Evolutionary conservation across 106 monocot species (phyloP).

Genomic region (Dendrobium huoshanense): DNA sequence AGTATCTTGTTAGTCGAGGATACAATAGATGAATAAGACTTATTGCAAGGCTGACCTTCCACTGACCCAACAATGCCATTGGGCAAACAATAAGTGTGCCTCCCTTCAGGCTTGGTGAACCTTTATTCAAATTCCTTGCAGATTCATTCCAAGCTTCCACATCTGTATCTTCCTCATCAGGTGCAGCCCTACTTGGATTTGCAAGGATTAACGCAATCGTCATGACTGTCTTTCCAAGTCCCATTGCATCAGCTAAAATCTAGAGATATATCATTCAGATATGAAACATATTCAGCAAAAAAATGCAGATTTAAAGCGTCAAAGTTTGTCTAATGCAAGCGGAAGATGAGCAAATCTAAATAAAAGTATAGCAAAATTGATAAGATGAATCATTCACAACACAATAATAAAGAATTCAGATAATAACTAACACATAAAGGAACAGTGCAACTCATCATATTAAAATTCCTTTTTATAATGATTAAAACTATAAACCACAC

Average conservation of each 20-base stretch:
- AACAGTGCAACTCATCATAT: too few species aligned
- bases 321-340: neutral
- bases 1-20: too few species aligned
- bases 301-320: neutral
- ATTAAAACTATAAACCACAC: too few species aligned
- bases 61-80: slow-evolving; percentile 92
- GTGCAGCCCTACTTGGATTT: slow-evolving; percentile 38
- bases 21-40: neutral
- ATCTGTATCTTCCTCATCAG: slow-evolving; percentile 14
- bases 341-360: neutral
- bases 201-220: slow-evolving; percentile 73
- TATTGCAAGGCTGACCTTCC: slow-evolving; percentile 54
- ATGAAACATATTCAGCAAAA: neutral
- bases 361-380: neutral
- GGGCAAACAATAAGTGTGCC: slow-evolving; percentile 93
- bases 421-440: too few species aligned
- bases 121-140: neutral
- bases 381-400: neutral
- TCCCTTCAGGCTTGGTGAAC: slow-evolving; percentile 33
- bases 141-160: neutral
- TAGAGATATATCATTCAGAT: slow-evolving; percentile 14
- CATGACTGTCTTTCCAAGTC: slow-evolving; percentile 96
- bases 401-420: neutral
- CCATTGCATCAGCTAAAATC: slow-evolving; percentile 98
- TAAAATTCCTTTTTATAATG: too few species aligned